These are phyloP conservation scores for Hyparrhenia diplandra DNA, from an alignment of 176 grass and related monocot species.

Conservation along the genomic window DNA sequence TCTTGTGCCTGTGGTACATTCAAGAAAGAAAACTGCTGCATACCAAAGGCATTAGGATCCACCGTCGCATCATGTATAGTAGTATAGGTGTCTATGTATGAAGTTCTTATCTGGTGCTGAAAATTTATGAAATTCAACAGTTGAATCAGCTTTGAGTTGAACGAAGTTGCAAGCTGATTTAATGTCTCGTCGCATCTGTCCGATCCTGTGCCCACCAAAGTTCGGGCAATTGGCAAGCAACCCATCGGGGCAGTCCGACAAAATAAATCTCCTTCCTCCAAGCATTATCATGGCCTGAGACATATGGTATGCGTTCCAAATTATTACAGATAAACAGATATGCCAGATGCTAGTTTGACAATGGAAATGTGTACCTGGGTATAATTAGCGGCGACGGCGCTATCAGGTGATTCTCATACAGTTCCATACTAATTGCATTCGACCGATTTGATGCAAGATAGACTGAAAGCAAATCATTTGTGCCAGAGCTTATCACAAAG, in stretches of 20 bases:
- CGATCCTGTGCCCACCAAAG: conserved; percentile 33
- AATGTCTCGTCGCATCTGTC: conserved; percentile 42
- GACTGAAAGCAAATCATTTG: conserved; percentile 47
- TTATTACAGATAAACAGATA: neutral
- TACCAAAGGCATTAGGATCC: conserved; percentile 49
- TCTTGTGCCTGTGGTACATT: neutral
- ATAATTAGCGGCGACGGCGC: conserved; percentile 39
- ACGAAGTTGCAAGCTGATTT: conserved; percentile 52
- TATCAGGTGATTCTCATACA: conserved; percentile 55
- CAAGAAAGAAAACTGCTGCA: neutral
- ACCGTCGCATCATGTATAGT: conserved; percentile 37
- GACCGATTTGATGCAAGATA: conserved; percentile 40
- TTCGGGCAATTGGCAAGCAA: conserved; percentile 53
- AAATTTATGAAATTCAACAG: conserved; percentile 29
- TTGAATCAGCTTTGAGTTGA: conserved; percentile 51
- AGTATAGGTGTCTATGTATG: conserved; percentile 51
- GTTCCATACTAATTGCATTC: neutral
- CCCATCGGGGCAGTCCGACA: conserved; percentile 57
- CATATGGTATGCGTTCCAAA: neutral
- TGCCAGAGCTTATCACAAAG: conserved; percentile 55
- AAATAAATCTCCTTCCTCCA: conserved; percentile 58
- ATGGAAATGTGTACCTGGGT: conserved; percentile 37
- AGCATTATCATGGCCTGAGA: conserved; percentile 55
- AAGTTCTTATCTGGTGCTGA: conserved; percentile 19
- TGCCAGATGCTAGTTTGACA: neutral